phyloP scores from a whole-genome alignment of 2,329 filamentous ascomycete genomes.

The Neophaeococcomyces aloes region DNA sequence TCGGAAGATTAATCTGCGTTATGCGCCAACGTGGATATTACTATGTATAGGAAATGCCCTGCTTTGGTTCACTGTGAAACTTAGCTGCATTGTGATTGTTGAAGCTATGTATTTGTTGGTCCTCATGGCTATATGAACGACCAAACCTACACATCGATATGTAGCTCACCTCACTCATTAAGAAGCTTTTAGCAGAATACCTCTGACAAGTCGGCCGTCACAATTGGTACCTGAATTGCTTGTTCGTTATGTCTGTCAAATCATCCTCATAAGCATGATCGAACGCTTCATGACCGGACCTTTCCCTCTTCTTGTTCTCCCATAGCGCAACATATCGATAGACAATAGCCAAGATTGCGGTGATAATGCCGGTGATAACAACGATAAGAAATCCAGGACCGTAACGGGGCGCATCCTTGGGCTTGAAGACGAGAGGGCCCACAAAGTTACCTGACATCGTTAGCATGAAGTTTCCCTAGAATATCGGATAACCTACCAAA shows the following conservation, averaged over 20 bases:
- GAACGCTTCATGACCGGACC: slow-evolving; percentile 33
- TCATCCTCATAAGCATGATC: slow-evolving; percentile 46
- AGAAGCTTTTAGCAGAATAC: too few species aligned
- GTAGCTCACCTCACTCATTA: too few species aligned
- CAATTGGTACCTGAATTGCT: slow-evolving; percentile 2
- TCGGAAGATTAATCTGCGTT: too few species aligned
- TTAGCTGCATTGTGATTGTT: too few species aligned
- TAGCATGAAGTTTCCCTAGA: slow-evolving; percentile 32
- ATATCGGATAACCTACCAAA: slow-evolving; percentile 36
- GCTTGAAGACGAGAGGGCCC: slow-evolving; percentile 27
- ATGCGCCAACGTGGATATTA: too few species aligned
- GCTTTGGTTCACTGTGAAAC: too few species aligned
- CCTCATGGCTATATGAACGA: too few species aligned
- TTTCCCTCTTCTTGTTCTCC: slow-evolving; percentile 14
- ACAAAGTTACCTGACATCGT: slow-evolving; percentile 24
- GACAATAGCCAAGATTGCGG: slow-evolving; percentile 23
- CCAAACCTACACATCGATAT: too few species aligned
- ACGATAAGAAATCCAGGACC: slow-evolving; percentile 27
- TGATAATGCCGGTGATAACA: slow-evolving; percentile 8
- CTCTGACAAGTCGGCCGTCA: background rate
- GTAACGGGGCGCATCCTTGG: slow-evolving; percentile 25
- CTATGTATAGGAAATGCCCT: too few species aligned
- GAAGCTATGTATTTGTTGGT: too few species aligned
- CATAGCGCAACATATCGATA: slow-evolving; percentile 20
- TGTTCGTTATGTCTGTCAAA: slow-evolving; percentile 34